Percentiles rank a stretch among this genome's conserved stretches.
phyloP scores from a whole-genome alignment of 2,329 filamentous ascomycete genomes.

The Phialophora expanda region DNA sequence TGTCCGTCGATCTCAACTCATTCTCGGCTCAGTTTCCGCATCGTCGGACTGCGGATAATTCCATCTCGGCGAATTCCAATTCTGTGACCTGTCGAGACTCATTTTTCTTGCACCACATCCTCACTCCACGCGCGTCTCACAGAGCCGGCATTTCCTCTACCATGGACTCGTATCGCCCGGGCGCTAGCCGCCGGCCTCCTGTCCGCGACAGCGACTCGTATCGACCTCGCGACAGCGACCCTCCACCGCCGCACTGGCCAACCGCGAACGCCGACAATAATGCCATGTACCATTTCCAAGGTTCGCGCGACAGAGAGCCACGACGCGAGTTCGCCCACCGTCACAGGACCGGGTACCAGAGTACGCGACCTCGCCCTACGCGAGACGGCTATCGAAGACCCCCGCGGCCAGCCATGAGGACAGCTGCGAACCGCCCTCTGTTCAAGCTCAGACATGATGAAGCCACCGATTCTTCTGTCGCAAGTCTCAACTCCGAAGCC shows the following conservation, averaged over 20 bases:
- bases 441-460: constrained; percentile 28
- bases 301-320: constrained; percentile 22
- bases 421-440: constrained; percentile 30
- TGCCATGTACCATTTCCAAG: constrained; percentile 33
- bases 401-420: constrained; percentile 4
- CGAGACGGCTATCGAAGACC: constrained; percentile 19
- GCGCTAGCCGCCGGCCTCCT: constrained; percentile 6
- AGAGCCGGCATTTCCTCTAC: neutral
- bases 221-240: constrained; percentile 15
- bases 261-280: constrained; percentile 1
- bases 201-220: constrained; percentile 24
- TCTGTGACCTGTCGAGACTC: neutral
- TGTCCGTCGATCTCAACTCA: neutral
- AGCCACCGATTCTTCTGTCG: constrained; percentile 20
- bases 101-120: constrained; percentile 5
- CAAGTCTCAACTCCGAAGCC: constrained; percentile 17
- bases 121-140: neutral
- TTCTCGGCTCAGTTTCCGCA: constrained; percentile 2
- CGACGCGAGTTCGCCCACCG: constrained; percentile 10
- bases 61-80: neutral
- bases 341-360: constrained; percentile 9
- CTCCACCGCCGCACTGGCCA: constrained; percentile 19
- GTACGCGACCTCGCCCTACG: constrained; percentile 11
- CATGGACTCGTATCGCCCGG: constrained; percentile 24
- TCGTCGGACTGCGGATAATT: neutral